phyloP scores from a whole-genome alignment of 768 basidiomycete species.

The Tricholoma flavovirens region DNA sequence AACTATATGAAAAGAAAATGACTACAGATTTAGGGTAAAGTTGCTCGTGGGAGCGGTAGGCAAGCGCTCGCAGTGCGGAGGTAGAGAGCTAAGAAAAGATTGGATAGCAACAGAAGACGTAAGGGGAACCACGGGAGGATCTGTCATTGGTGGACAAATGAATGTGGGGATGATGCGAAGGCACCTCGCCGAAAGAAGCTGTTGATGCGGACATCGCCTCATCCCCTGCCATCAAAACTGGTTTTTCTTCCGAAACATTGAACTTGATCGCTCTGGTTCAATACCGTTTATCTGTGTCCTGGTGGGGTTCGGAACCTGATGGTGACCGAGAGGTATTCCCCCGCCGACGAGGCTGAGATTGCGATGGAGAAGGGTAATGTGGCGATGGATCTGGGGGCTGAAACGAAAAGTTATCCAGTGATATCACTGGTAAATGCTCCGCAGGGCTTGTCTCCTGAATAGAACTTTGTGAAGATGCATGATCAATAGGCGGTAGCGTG shows the following conservation, averaged over 20 bases:
- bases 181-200: slow-evolving; percentile 17
- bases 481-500: slow-evolving; percentile 9
- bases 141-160: slow-evolving; percentile 34
- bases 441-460: slow-evolving; percentile 5
- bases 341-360: slow-evolving; percentile 8
- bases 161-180: slow-evolving; percentile 37
- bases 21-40: slow-evolving; percentile 28
- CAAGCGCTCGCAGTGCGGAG: slow-evolving; percentile 43
- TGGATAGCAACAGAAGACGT: slow-evolving; percentile 49
- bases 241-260: slow-evolving; percentile 4
- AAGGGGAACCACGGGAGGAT: slow-evolving; percentile 30
- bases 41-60: slow-evolving; percentile 43
- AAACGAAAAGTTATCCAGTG: slow-evolving; percentile 25
- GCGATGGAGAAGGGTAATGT: slow-evolving; percentile 11
- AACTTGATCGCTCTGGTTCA: slow-evolving; percentile 10
- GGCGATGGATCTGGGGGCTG: slow-evolving; percentile 21
- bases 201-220: slow-evolving; percentile 10
- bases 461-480: slow-evolving; percentile 9
- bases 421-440: slow-evolving; percentile 15
- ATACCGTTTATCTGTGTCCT: slow-evolving; percentile 27
- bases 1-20: slow-evolving; percentile 9
- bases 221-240: slow-evolving; percentile 8
- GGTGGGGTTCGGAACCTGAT: slow-evolving; percentile 31
- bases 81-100: slow-evolving; percentile 38
- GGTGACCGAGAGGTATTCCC: slow-evolving; percentile 14